These are phyloP conservation scores for Trametes sp. DNA, from an alignment of 1,284 basidiomycete species.

Conservation along the genomic window DNA sequence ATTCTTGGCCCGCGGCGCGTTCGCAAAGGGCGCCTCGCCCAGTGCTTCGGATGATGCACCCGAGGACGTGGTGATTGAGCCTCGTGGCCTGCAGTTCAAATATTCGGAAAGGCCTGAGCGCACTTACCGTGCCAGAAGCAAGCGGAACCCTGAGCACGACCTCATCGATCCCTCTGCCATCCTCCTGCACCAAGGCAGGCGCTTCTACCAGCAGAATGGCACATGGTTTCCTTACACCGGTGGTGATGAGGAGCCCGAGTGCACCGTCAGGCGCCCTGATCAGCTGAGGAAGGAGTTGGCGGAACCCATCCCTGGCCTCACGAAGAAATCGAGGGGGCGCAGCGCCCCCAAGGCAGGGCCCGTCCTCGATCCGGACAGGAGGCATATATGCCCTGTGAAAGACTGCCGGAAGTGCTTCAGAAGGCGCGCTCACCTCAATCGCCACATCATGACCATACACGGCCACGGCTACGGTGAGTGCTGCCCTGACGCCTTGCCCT, in stretches of 20 bases:
- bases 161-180: slow-evolving; percentile 6
- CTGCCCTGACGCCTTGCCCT: not conserved
- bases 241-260: slow-evolving; percentile 2
- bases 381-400: slow-evolving; percentile 70
- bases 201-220: slow-evolving; percentile 20
- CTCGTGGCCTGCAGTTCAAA: slow-evolving; percentile 25
- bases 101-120: slow-evolving; percentile 20
- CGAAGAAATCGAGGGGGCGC: slow-evolving; percentile 76
- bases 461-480: slow-evolving; percentile 58
- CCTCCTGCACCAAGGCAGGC: slow-evolving; percentile 8
- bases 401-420: slow-evolving; percentile 78
- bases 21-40: slow-evolving; percentile 18
- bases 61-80: slow-evolving; percentile 12
- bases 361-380: slow-evolving; percentile 39
- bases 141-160: slow-evolving; percentile 7
- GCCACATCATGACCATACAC: slow-evolving; percentile 80
- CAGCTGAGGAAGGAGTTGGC: slow-evolving; percentile 29
- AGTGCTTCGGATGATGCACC: slow-evolving; percentile 5
- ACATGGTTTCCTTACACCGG: not conserved
- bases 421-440: slow-evolving; percentile 79
- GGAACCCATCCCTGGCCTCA: slow-evolving; percentile 69
- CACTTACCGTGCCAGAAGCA: slow-evolving; percentile 9
- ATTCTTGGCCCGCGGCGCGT: slow-evolving; percentile 28
- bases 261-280: not conserved
- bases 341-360: slow-evolving; percentile 61